Conservation (phyloP, 2,329 filamentous ascomycete genomes). For the Aspergillus sp. region DNA sequence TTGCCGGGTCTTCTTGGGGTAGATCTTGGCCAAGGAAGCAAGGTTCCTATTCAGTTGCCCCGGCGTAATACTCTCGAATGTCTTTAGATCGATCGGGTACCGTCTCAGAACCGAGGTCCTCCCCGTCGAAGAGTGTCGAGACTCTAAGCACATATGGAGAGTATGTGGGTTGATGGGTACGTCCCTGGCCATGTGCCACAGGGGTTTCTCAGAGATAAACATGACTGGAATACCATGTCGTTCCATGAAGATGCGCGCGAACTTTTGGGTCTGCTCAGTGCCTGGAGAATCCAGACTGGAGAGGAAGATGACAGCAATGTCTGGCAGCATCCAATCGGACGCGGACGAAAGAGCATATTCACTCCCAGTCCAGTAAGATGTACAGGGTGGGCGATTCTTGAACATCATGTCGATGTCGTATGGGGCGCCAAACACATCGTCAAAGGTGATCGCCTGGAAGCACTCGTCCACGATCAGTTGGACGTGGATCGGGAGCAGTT, state of each 20-base stretch:
- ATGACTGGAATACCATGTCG: constrained; percentile 45
- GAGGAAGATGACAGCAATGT: constrained; percentile 47
- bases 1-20: constrained; percentile 25
- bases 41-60: constrained; percentile 48
- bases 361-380: constrained; percentile 37
- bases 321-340: constrained; percentile 43
- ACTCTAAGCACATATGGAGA: constrained; percentile 45
- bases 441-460: constrained; percentile 28
- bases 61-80: constrained; percentile 48
- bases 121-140: constrained; percentile 33
- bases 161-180: constrained; percentile 39
- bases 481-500: constrained; percentile 48
- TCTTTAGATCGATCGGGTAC: constrained; percentile 47
- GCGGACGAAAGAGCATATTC: constrained; percentile 39
- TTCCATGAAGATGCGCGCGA: constrained; percentile 41
- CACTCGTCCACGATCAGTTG: constrained; percentile 51
- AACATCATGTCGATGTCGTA: constrained; percentile 37
- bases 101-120: constrained; percentile 34
- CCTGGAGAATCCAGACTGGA: constrained; percentile 33
- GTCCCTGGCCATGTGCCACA: constrained; percentile 38
- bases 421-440: constrained; percentile 22
- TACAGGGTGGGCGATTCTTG: constrained; percentile 39
- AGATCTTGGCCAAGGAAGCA: constrained; percentile 39
- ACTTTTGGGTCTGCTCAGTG: constrained; percentile 28
- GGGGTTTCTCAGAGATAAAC: constrained; percentile 44